A percentile compares a stretch with the other conserved stretches of the same genome.
Evolutionary conservation across 1,284 basidiomycete species (phyloP).

Genomic region (Ustilago lituana): DNA sequence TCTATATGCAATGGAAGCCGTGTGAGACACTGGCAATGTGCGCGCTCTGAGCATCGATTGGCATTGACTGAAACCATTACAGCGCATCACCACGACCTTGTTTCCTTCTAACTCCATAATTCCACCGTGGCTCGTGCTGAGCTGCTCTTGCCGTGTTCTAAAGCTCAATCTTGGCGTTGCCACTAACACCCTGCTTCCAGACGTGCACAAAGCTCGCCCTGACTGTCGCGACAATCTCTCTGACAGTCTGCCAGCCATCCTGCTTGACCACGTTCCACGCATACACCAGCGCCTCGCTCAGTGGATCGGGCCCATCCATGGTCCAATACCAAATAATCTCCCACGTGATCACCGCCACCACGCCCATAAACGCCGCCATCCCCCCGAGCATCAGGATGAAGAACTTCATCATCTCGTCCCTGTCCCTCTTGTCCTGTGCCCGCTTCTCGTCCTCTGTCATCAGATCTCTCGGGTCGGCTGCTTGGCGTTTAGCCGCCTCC

Average conservation of each 20-base stretch:
- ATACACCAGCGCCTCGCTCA: slow-evolving; percentile 5
- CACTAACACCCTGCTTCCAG: slow-evolving; percentile 18
- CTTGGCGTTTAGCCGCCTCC: slow-evolving; percentile 2
- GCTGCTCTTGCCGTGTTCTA: slow-evolving; percentile 68
- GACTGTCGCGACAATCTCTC: slow-evolving; percentile 18
- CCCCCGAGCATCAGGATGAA: slow-evolving; percentile 46
- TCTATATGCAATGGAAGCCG: no score
- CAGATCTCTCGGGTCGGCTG: slow-evolving; percentile 24
- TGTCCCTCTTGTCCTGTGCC: slow-evolving; percentile 34
- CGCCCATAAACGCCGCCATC: slow-evolving; percentile 46
- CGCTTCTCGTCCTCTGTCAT: slow-evolving; percentile 43
- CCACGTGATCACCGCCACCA: slow-evolving; percentile 50
- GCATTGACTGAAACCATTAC: no score
- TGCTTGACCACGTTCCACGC: slow-evolving; percentile 3
- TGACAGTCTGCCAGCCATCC: slow-evolving; percentile 9
- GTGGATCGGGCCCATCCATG: slow-evolving; percentile 54
- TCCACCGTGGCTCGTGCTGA: no score
- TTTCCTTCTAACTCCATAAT: no score
- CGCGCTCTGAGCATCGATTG: no score
- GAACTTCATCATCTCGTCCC: slow-evolving; percentile 49
- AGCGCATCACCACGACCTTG: no score
- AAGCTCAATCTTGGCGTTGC: slow-evolving; percentile 21
- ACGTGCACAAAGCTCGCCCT: slow-evolving; percentile 15
- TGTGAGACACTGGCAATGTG: no score
- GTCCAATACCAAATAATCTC: slow-evolving; percentile 54